Conservation (phyloP, 495 filamentous ascomycete species). For the Penicillium salamii region DNA sequence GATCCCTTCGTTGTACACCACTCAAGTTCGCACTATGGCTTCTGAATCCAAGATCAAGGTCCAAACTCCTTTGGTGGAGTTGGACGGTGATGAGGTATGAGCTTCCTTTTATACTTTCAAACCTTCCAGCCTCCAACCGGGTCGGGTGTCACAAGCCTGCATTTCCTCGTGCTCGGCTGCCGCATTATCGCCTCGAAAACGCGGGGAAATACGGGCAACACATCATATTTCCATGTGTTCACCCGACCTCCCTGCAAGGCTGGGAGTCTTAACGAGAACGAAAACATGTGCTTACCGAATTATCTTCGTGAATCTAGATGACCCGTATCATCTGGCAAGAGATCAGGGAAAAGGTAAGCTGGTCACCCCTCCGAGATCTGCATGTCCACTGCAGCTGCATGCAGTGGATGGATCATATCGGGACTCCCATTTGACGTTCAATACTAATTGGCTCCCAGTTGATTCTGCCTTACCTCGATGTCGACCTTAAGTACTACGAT, state of each 20-base stretch:
- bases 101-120: conserved; percentile 25
- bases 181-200: conserved; percentile 28
- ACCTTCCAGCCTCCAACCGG: conserved; percentile 7
- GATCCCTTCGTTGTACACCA: conserved; percentile 25
- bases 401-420: conserved; percentile 15
- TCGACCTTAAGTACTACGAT: conserved; percentile 99
- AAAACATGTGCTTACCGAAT: conserved; percentile 23
- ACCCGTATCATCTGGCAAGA: conserved; percentile 98
- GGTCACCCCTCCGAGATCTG: conserved; percentile 9
- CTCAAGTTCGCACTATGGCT: conserved; percentile 46
- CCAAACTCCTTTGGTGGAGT: conserved; percentile 93
- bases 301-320: conserved; percentile 56
- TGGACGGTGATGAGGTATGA: conserved; percentile 88
- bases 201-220: conserved; percentile 36
- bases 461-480: conserved; percentile 89
- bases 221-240: not conserved
- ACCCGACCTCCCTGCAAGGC: too few species aligned
- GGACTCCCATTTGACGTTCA: not conserved
- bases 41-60: conserved; percentile 82
- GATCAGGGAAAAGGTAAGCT: conserved; percentile 85
- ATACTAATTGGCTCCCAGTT: conserved; percentile 52
- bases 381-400: conserved; percentile 20
- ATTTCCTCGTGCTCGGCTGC: conserved; percentile 14
- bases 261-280: too few species aligned
- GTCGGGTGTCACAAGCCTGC: conserved; percentile 24